Conservation (phyloP, 2,329 filamentous ascomycete genomes). For the Monilinia fructicola region DNA sequence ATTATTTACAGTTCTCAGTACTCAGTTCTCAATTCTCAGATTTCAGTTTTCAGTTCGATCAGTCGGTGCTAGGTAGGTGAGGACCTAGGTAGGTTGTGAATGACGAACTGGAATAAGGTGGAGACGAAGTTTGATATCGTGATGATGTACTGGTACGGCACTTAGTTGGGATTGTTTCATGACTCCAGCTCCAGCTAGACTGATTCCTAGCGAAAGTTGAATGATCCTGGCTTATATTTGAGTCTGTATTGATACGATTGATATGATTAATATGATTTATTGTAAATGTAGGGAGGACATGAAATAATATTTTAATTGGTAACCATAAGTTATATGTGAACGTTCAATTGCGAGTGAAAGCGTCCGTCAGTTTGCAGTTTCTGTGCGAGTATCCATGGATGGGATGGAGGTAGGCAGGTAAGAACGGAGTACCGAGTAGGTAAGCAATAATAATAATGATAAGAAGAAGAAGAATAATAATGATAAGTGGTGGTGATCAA, state of each 20-base stretch:
- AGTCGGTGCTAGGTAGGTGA: no score
- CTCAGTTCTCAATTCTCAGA: no score
- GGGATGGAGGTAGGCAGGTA: no score
- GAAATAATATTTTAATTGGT: neutral
- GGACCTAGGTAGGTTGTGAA: slow-evolving; percentile 8
- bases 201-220: neutral
- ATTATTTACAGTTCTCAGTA: neutral
- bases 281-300: neutral
- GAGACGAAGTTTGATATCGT: slow-evolving; percentile 12
- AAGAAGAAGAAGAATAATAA: no score
- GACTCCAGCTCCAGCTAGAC: no score
- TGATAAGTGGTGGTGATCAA: neutral
- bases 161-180: slow-evolving; percentile 2
- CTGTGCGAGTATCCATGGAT: no score
- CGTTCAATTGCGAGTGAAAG: neutral
- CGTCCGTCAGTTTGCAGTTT: no score
- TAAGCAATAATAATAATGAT: neutral
- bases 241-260: no score
- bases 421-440: no score
- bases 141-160: slow-evolving; percentile 10
- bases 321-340: neutral
- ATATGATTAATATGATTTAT: neutral
- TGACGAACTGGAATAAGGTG: neutral
- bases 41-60: neutral
- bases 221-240: neutral